Evolutionary conservation across 2,329 filamentous ascomycete species (phyloP).

Genomic region (Stemphylium beticola): DNA sequence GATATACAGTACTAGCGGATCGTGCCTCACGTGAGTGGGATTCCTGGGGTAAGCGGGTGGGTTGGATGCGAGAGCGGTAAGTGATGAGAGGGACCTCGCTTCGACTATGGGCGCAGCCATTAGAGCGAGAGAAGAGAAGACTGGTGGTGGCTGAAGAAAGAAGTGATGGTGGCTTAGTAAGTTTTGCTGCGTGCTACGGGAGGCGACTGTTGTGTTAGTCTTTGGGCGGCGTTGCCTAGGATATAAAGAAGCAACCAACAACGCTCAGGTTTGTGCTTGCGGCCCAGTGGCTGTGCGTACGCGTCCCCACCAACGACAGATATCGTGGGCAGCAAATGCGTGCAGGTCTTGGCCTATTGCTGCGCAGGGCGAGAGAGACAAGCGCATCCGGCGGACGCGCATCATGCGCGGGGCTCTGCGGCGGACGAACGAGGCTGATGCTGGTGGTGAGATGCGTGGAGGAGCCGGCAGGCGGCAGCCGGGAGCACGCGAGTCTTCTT

Average conservation of each 20-base stretch:
- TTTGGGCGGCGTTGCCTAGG: slow-evolving; percentile 16
- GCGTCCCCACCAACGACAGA: slow-evolving; percentile 21
- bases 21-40: slow-evolving; percentile 70
- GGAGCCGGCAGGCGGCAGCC: slow-evolving; percentile 3
- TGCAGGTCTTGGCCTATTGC: slow-evolving; percentile 15
- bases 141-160: slow-evolving; percentile 12
- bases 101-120: slow-evolving; percentile 62
- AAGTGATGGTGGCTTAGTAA: slow-evolving; percentile 14
- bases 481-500: slow-evolving; percentile 15
- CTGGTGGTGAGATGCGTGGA: slow-evolving; percentile 7
- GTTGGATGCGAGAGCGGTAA: slow-evolving; percentile 82
- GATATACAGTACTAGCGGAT: slow-evolving; percentile 85
- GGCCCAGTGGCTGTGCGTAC: slow-evolving; percentile 39
- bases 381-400: slow-evolving; percentile 24
- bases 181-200: slow-evolving; percentile 7
- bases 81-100: slow-evolving; percentile 79
- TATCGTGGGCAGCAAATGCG: slow-evolving; percentile 22
- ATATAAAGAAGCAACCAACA: slow-evolving; percentile 28
- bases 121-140: slow-evolving; percentile 19
- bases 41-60: slow-evolving; percentile 86
- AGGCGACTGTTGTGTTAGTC: slow-evolving; percentile 5
- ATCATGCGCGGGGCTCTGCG: slow-evolving; percentile 11
- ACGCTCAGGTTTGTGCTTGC: slow-evolving; percentile 30
- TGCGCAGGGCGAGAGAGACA: slow-evolving; percentile 17
- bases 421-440: slow-evolving; percentile 23